Base-by-base conservation (phyloP, 106 monocot genomes). In the Platanthera guangdongensis region DNA sequence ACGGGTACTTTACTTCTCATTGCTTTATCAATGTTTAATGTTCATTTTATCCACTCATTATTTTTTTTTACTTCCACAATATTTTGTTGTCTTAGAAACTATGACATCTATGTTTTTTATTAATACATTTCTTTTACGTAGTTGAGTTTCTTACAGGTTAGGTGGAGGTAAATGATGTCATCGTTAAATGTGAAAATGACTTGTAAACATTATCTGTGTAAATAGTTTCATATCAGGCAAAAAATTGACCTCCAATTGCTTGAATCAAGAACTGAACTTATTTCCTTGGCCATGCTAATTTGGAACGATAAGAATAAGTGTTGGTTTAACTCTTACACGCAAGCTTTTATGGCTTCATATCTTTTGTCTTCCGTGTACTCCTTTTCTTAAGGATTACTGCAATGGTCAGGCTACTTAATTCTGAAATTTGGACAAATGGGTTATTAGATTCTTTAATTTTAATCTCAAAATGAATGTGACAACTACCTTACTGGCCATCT, bases 1-100 rank as follows among this genome's bases (percentile, higher is more conserved):
- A 99, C 99, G 85, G 99, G 99, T 99, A 72, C 22, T 72, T 50
- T 9, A 70, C 47, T 70, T 15, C 7, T 3, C 70, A 30, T 70
- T 48, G 4, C 47, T 48, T 70, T 46, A 8, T 16, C 1, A 8
- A 13, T 70, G n/a, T 48, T 67, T 53, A 53, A 10, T 14, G 8
- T 8, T 4, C 8, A 8, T 53, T 53, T 70, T 25, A 70, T 48
- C 6, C 47, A 70, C 6, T 67, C 4, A 67, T 67, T 70, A 39
- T 1, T 47, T 15, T 70, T 47, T 15, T 70, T 47, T 70, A 48
- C 47, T 3, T 67, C 39, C 32, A 67, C 67, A 10, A 39, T 30
- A 39, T 30, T 25, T 25, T 67, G 2, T 6, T 60, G 59, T 19
- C 21, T 59, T 59, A 59, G 59, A 59, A 59, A 7, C 59, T 65